Percentiles rank a stretch among this genome's conserved stretches.
Evolutionary conservation across 108 stramenopile species (phyloP).

Genomic region (Pseudonitzschia multistriata): DNA sequence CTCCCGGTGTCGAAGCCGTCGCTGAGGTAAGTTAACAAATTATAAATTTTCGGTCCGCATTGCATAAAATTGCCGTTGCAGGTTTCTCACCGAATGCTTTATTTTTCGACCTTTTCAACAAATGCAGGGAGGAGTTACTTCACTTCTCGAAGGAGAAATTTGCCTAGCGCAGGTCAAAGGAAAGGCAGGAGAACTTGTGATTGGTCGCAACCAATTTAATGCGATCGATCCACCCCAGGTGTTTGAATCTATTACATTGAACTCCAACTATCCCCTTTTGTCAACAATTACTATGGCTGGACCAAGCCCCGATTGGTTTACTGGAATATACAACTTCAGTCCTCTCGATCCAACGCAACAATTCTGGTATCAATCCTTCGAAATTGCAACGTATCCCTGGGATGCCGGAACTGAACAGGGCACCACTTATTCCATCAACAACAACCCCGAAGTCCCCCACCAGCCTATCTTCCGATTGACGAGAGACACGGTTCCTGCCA

Average conservation of each 20-base stretch:
- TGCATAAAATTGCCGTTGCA: no score
- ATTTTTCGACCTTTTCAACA: no score
- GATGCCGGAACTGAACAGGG: slow-evolving; percentile 31
- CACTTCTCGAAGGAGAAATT: neutral
- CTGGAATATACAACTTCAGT: slow-evolving; percentile 21
- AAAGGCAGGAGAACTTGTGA: neutral
- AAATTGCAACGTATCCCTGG: slow-evolving; percentile 20
- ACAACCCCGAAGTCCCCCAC: neutral
- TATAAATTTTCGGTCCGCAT: no score
- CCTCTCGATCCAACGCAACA: neutral
- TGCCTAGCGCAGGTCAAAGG: neutral
- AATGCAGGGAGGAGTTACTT: neutral
- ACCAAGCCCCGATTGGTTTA: slow-evolving; percentile 32
- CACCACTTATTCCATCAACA: slow-evolving; percentile 5
- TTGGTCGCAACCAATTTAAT: slow-evolving; percentile 10
- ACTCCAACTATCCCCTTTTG: neutral
- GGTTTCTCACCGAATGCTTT: no score
- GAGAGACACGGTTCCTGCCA: neutral
- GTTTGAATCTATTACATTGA: neutral
- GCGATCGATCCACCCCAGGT: neutral
- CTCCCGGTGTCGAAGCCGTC: neutral
- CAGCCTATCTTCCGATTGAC: slow-evolving; percentile 16
- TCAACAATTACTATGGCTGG: slow-evolving; percentile 22
- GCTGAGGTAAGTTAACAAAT: neutral
- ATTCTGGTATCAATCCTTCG: slow-evolving; percentile 6